Evolutionary conservation across 2,329 filamentous ascomycete genomes (phyloP), one percentile per base, ranked within the genome.

Genomic region (Dactylellina sp.): DNA sequence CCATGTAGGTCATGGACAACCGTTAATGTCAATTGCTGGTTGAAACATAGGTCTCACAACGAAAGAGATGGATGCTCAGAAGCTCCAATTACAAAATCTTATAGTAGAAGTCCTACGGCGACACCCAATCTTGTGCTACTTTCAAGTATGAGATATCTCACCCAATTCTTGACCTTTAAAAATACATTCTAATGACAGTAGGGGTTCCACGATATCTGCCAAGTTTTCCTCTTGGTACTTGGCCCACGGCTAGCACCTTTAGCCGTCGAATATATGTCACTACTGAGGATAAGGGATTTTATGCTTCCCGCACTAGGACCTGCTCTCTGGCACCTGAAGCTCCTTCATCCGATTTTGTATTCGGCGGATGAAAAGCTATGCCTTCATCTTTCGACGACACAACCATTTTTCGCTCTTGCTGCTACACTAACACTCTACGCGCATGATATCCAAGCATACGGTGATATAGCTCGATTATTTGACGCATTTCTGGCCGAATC

Each of bases 161-260:
- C 11, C n/a, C 9, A 3, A 11, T 1, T 16, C 28, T 49, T 14
- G 22, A 71, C 11, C 7, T 35, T 18, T 18, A 24, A 35, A 32
- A 35, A n/a, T n/a, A 0, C n/a, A 4, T 14, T 25, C 68, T 72
- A 46, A 53, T 35, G 24, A 20, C 18, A 24, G 24, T 20, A 78
- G 77, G 95, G 95, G 80, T 99, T 96, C 81, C 95, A 99, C 82
- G 95, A 99, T 83, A 98, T 99, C 79, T 95, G 92, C 78, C 96
- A 99, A 82, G 95, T 99, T 22, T 86, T 99, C 71, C 86, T 98
- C 42, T 86, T 99, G 12, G 93, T 97, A 9, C 85, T 99, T 2
- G 89, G 89, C 0, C 83, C 87, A 7, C 79, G 84, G 20, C 80
- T 84, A 61, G 89, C 91, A 14, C 84, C 86, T 16, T 81, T 84